Conservation (phyloP, 352 stramenopile species). For the Pythium phragmiticola region DNA sequence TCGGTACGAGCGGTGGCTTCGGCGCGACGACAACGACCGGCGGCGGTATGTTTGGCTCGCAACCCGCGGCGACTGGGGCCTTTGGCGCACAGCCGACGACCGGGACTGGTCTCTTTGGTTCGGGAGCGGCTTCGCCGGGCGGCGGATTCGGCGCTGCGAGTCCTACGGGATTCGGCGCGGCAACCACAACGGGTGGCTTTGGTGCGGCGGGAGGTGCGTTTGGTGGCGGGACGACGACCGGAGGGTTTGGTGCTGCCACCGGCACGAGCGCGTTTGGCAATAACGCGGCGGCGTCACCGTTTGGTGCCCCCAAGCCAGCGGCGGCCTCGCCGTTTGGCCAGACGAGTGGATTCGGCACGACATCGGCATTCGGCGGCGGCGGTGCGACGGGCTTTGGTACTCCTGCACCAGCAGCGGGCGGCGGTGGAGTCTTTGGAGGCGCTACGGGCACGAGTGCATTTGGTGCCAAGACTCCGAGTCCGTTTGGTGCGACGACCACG, state of each 20-base stretch:
- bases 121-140: not conserved
- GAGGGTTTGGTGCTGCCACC: conserved; percentile 21
- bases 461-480: conserved; percentile 35
- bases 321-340: conserved; percentile 64
- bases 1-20: conserved; percentile 35
- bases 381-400: conserved; percentile 36
- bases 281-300: conserved; percentile 43
- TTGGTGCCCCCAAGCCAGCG: conserved; percentile 45
- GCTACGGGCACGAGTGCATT: conserved; percentile 43
- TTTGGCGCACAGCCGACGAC: conserved; percentile 37
- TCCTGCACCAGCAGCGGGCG: conserved; percentile 22
- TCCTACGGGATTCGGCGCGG: conserved; percentile 12
- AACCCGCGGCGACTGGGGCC: conserved; percentile 24
- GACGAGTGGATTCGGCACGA: conserved; percentile 47
- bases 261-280: conserved; percentile 29
- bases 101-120: conserved; percentile 25
- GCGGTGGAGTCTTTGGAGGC: conserved; percentile 38
- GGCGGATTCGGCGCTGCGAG: conserved; percentile 16
- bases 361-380: conserved; percentile 28
- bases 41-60: conserved; percentile 32
- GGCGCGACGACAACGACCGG: conserved; percentile 30
- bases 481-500: conserved; percentile 9
- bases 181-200: conserved; percentile 12
- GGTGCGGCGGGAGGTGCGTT: conserved; percentile 12
- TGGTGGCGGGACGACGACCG: conserved; percentile 13